Evolutionary conservation across 257 asterid species (phyloP).

Genomic region (Rehmannia glutinosa): DNA sequence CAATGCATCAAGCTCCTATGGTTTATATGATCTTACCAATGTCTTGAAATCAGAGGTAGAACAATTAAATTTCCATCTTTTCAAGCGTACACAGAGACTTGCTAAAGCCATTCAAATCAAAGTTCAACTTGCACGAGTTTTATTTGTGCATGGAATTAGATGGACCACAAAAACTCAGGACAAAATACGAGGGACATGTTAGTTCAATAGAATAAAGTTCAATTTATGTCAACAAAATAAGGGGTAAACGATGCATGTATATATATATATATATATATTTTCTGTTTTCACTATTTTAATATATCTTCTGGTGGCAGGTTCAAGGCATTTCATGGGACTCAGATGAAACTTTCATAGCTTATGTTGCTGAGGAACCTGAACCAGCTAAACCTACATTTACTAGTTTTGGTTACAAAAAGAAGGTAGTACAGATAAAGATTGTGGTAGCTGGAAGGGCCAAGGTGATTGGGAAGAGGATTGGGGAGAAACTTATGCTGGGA

Average conservation of each 20-base stretch:
- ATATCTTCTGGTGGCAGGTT: slow-evolving; percentile 53
- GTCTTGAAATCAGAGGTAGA: background rate
- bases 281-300: background rate
- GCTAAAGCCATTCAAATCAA: too few species aligned
- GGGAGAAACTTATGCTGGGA: slow-evolving; percentile 95
- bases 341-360: slow-evolving; percentile 73
- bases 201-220: too few species aligned
- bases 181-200: too few species aligned
- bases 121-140: too few species aligned
- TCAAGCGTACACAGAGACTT: too few species aligned
- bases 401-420: slow-evolving; percentile 52
- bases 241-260: too few species aligned
- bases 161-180: too few species aligned
- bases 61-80: background rate
- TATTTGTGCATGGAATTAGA: too few species aligned
- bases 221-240: too few species aligned
- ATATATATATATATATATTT: background rate
- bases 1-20: too few species aligned
- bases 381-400: slow-evolving; percentile 63
- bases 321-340: slow-evolving; percentile 88
- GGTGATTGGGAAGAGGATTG: slow-evolving; percentile 99
- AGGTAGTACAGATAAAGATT: slow-evolving; percentile 53
- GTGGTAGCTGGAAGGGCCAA: slow-evolving; percentile 81
- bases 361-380: slow-evolving; percentile 82
- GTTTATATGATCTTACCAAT: background rate